Evolutionary conservation across 768 basidiomycete species (phyloP).

Genomic region (Hygrocybe punicea): DNA sequence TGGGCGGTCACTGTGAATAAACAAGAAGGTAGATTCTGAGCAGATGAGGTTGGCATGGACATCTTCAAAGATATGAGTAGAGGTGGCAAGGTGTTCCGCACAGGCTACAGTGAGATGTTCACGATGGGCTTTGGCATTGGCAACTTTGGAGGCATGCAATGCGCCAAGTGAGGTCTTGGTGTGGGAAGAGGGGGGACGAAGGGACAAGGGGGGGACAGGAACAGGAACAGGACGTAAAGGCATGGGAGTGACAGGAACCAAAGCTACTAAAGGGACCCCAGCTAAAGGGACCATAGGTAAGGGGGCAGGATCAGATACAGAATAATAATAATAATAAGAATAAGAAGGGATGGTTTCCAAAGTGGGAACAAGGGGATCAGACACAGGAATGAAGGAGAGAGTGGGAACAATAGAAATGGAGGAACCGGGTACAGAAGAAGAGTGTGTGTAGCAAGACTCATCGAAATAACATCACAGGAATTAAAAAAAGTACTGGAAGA

Average conservation of each 20-base stretch:
- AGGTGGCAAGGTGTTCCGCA: not conserved
- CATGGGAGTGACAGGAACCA: not conserved
- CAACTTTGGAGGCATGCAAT: too few relatives aligned
- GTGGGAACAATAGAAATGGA: not conserved
- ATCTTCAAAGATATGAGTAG: not conserved
- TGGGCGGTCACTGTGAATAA: not conserved
- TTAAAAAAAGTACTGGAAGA: not conserved
- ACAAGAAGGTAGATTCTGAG: not conserved
- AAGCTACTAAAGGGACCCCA: not conserved
- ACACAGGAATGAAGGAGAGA: not conserved
- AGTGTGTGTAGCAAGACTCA: constrained; percentile 6
- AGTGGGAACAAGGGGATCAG: too few relatives aligned
- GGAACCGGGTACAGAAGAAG: not conserved
- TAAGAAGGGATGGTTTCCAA: too few relatives aligned
- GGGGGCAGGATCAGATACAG: not conserved
- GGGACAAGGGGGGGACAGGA: too few relatives aligned
- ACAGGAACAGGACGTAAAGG: not conserved
- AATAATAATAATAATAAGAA: too few relatives aligned
- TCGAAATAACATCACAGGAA: constrained; percentile 31
- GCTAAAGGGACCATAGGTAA: not conserved
- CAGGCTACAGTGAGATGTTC: too few relatives aligned
- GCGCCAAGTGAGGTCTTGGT: too few relatives aligned
- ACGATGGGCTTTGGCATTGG: too few relatives aligned
- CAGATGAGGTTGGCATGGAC: not conserved
- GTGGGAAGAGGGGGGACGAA: too few relatives aligned